phyloP scores from a whole-genome alignment of 805 yeast species.

The Metschnikowia bowlesiae region DNA sequence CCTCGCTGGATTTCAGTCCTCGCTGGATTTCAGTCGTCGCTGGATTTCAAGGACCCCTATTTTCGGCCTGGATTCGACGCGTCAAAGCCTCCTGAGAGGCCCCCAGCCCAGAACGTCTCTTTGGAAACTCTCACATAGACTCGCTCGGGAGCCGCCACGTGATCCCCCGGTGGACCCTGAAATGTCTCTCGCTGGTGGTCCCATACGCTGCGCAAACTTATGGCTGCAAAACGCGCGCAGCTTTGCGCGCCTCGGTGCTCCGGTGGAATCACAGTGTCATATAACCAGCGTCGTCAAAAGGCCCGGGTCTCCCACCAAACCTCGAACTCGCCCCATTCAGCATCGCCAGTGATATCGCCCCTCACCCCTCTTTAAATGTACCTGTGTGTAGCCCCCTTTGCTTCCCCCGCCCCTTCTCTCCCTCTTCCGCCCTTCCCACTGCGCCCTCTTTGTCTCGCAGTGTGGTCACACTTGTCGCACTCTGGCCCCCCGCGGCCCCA shows the following conservation, averaged over 20 bases:
- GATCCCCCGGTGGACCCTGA: too few relatives aligned
- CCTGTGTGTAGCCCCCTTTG: neutral
- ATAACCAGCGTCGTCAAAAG: neutral
- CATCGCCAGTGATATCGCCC: too few relatives aligned
- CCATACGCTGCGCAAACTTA: slow-evolving; percentile 1
- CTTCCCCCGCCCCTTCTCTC: neutral
- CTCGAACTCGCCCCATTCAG: too few relatives aligned
- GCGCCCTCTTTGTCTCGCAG: neutral
- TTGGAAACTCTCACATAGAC: too few relatives aligned
- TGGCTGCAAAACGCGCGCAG: slow-evolving; percentile 5
- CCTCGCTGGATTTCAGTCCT: too few relatives aligned
- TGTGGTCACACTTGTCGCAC: neutral
- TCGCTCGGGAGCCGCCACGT: too few relatives aligned
- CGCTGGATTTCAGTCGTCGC: too few relatives aligned
- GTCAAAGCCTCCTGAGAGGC: too few relatives aligned
- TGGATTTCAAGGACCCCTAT: too few relatives aligned
- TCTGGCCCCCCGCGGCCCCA: neutral
- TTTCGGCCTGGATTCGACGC: too few relatives aligned
- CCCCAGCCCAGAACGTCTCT: too few relatives aligned
- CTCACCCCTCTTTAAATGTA: too few relatives aligned
- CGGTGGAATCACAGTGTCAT: neutral
- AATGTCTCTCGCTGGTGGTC: neutral
- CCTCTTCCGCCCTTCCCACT: neutral
- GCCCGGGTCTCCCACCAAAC: neutral
- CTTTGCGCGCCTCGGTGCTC: neutral